These are phyloP conservation scores for Aristolochia fimbriata DNA, from an alignment of 164 flowering plant species.

Conservation along the genomic window DNA sequence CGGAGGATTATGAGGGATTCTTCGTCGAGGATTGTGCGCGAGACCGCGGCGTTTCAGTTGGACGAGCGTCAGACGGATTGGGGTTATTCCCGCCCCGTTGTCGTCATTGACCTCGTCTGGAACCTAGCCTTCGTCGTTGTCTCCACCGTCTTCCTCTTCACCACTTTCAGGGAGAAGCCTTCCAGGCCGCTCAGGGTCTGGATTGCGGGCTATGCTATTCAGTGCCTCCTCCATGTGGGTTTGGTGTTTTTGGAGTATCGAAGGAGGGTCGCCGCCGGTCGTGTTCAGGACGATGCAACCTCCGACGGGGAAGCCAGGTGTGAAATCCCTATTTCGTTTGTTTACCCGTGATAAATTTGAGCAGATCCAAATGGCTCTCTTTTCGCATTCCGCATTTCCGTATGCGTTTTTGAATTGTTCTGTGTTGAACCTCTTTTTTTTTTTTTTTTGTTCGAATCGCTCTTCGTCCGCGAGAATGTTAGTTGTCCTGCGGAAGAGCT, in stretches of 20 bases:
- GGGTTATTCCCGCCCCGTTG: slow-evolving; percentile 31
- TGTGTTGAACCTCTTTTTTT: too few relatives aligned
- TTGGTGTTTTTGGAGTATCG: slow-evolving; percentile 34
- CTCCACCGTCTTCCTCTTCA: slow-evolving; percentile 27
- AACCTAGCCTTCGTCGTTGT: slow-evolving; percentile 52
- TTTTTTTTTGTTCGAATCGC: too few relatives aligned
- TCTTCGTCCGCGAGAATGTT: too few relatives aligned
- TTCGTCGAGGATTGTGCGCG: slow-evolving; percentile 4
- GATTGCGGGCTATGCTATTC: slow-evolving; percentile 56
- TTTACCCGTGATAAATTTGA: too few relatives aligned
- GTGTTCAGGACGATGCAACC: slow-evolving; percentile 9
- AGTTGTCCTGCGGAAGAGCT: too few relatives aligned
- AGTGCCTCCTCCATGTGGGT: slow-evolving; percentile 56
- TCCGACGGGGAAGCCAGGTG: slow-evolving; percentile 18
- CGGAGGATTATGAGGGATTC: slow-evolving; percentile 4
- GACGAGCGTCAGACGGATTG: slow-evolving; percentile 15
- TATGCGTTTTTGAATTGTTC: too few relatives aligned
- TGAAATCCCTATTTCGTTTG: too few relatives aligned
- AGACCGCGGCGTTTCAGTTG: slow-evolving; percentile 8
- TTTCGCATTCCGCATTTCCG: not conserved
- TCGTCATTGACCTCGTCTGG: slow-evolving; percentile 54
- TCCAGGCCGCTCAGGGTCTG: slow-evolving; percentile 56
- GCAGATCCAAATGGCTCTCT: not conserved
- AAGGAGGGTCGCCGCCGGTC: slow-evolving; percentile 12
- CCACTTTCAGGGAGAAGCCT: slow-evolving; percentile 36